Evolutionary conservation across 2,329 filamentous ascomycete species (phyloP).

Genomic region (Cylindrodendrum hubeiense): DNA sequence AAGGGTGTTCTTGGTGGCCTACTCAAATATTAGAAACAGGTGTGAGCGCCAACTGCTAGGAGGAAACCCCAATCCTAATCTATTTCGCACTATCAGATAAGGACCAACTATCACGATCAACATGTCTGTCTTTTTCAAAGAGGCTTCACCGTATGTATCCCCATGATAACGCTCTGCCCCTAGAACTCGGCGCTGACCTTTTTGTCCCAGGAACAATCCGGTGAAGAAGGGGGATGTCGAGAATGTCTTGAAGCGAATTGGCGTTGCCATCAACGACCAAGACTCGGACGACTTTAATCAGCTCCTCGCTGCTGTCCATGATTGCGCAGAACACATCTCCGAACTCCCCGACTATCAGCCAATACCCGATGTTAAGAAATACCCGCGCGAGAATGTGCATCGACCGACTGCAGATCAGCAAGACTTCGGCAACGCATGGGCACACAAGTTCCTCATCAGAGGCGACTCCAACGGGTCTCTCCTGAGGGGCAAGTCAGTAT

Average conservation of each 20-base stretch:
- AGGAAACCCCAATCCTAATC: neutral
- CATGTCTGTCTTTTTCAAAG: constrained; percentile 56
- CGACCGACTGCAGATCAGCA: constrained; percentile 56
- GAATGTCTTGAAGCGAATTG: constrained; percentile 50
- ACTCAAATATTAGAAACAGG: neutral
- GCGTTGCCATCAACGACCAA: constrained; percentile 50
- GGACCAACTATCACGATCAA: constrained; percentile 3
- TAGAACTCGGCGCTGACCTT: neutral
- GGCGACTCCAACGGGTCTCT: constrained; percentile 40
- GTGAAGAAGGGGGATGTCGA: constrained; percentile 55
- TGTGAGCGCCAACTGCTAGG: neutral
- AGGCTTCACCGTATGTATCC: constrained; percentile 49
- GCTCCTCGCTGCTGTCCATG: constrained; percentile 63
- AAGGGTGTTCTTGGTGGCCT: neutral
- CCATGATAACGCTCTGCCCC: neutral
- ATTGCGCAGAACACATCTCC: constrained; percentile 60
- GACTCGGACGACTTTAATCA: constrained; percentile 59
- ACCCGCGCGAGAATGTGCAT: constrained; percentile 59
- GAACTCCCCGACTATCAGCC: constrained; percentile 61
- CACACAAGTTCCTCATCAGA: constrained; percentile 60
- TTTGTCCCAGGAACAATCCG: constrained; percentile 51
- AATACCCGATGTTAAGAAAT: constrained; percentile 53
- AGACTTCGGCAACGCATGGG: constrained; percentile 62
- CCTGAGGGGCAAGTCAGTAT: constrained; percentile 60
- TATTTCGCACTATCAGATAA: neutral